Evolutionary conservation across 2,329 filamentous ascomycete species (phyloP).

Genomic region (Hypocrella siamensis): DNA sequence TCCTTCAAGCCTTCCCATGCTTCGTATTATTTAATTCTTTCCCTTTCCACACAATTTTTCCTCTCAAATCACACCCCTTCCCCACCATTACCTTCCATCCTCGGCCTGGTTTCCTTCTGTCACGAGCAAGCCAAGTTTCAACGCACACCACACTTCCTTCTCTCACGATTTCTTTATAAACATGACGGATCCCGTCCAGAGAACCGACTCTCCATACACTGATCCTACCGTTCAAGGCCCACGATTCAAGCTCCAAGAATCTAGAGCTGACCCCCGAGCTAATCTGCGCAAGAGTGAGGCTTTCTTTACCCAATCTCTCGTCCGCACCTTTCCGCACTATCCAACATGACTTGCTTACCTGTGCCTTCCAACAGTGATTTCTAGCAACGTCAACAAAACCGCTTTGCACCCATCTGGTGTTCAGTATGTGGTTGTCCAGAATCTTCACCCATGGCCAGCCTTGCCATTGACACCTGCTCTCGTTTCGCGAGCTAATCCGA

Average conservation of each 20-base stretch:
- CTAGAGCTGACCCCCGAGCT: slow-evolving; percentile 11
- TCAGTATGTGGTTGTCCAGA: slow-evolving; percentile 44
- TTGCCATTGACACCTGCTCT: no score
- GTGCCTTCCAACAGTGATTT: slow-evolving; percentile 27
- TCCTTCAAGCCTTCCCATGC: not conserved
- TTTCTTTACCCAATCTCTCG: slow-evolving; percentile 2
- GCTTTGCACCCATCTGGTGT: slow-evolving; percentile 82
- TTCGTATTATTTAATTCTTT: not conserved
- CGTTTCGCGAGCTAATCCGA: not conserved
- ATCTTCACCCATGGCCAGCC: slow-evolving; percentile 2
- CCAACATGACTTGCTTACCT: not conserved
- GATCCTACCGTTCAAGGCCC: slow-evolving; percentile 23
- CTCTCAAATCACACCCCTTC: slow-evolving; percentile 5
- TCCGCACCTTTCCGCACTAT: not conserved
- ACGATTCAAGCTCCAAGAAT: slow-evolving; percentile 20
- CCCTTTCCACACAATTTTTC: slow-evolving; percentile 1
- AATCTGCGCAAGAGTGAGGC: slow-evolving; percentile 26
- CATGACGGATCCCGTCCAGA: slow-evolving; percentile 24
- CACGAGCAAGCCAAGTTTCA: slow-evolving; percentile 5
- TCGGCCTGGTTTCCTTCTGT: slow-evolving; percentile 1
- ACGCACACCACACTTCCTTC: slow-evolving; percentile 1
- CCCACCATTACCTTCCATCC: slow-evolving; percentile 2
- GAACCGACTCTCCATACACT: slow-evolving; percentile 21
- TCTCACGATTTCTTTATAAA: slow-evolving; percentile 19
- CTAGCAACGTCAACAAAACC: slow-evolving; percentile 70